Evolutionary conservation across 768 basidiomycete genomes (phyloP).

Genomic region (Phylloporus sp.): DNA sequence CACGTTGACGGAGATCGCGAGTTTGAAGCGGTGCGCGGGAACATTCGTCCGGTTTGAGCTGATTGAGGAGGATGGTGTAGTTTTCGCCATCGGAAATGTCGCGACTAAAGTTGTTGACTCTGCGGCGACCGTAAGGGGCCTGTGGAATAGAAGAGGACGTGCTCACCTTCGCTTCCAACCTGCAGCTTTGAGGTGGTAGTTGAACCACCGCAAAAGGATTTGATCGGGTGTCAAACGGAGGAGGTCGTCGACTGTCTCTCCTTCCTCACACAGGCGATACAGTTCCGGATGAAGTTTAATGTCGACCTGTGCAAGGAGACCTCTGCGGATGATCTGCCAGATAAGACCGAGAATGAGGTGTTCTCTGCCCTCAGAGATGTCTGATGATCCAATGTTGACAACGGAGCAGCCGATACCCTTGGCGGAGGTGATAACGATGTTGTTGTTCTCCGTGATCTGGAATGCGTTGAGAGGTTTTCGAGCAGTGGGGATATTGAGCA

Average conservation of each 20-base stretch:
- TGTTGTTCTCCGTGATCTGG: constrained; percentile 99
- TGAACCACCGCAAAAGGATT: constrained; percentile 98
- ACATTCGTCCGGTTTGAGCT: constrained; percentile 92
- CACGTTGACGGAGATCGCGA: constrained; percentile 73
- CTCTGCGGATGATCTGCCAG: constrained; percentile 97
- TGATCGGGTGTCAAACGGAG: constrained; percentile 93
- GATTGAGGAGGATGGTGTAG: constrained; percentile 93
- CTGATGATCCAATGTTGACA: constrained; percentile 94
- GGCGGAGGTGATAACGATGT: constrained; percentile 96
- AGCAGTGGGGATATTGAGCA: constrained; percentile 82
- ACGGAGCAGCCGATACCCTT: constrained; percentile 98
- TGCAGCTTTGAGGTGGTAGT: constrained; percentile 95
- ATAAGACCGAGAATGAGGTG: constrained; percentile 97
- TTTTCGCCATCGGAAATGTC: constrained; percentile 98
- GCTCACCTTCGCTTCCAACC: constrained; percentile 80
- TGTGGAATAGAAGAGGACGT: neutral
- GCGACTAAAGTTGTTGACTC: constrained; percentile 96
- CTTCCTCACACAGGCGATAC: constrained; percentile 94
- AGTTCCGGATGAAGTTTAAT: constrained; percentile 98
- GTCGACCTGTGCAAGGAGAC: constrained; percentile 90
- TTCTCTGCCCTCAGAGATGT: constrained; percentile 89
- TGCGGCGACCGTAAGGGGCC: constrained; percentile 25
- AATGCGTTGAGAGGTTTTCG: constrained; percentile 92
- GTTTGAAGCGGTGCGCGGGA: constrained; percentile 90
- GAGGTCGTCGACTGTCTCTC: constrained; percentile 95